A percentile compares a stretch with the other conserved stretches of the same genome.
phyloP scores from a whole-genome alignment of 2,329 filamentous ascomycete genomes.

The Colletotrichum lini region DNA sequence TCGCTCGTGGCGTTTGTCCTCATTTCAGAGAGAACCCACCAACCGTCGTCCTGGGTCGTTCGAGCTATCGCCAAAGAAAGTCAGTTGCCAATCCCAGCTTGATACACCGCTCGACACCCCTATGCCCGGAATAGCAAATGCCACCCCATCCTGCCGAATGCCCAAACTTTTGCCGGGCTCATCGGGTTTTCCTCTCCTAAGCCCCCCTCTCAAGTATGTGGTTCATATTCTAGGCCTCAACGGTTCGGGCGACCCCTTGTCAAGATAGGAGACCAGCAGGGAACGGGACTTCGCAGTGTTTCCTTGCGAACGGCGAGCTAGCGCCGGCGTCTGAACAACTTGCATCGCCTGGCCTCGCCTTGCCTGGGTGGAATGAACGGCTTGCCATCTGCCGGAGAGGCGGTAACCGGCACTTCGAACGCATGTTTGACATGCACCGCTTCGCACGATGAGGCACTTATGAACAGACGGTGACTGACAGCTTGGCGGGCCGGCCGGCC shows the following conservation, averaged over 20 bases:
- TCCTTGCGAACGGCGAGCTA: neutral
- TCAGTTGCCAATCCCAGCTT: neutral
- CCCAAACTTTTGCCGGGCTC: neutral
- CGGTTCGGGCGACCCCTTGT: neutral
- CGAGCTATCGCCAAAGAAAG: conserved; percentile 3
- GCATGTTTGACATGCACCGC: neutral
- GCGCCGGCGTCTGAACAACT: neutral
- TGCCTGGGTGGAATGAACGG: too few relatives aligned
- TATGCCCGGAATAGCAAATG: conserved; percentile 1
- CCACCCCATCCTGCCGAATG: neutral
- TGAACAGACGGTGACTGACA: neutral
- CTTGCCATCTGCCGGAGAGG: neutral
- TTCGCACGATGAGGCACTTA: neutral
- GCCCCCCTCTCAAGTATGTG: neutral
- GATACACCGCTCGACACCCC: neutral
- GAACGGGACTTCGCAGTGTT: neutral
- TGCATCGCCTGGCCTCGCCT: neutral
- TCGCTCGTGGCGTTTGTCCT: conserved; percentile 30
- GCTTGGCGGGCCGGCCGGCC: neutral
- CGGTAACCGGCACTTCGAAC: neutral
- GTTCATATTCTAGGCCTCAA: neutral
- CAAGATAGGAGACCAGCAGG: neutral
- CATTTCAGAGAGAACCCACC: conserved; percentile 4
- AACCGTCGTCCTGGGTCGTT: conserved; percentile 25
- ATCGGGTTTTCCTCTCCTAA: neutral